Evolutionary conservation across 1,139 yeast species (phyloP), one percentile per base, ranked within the genome.

Genomic region (Taiozyma sp.): DNA sequence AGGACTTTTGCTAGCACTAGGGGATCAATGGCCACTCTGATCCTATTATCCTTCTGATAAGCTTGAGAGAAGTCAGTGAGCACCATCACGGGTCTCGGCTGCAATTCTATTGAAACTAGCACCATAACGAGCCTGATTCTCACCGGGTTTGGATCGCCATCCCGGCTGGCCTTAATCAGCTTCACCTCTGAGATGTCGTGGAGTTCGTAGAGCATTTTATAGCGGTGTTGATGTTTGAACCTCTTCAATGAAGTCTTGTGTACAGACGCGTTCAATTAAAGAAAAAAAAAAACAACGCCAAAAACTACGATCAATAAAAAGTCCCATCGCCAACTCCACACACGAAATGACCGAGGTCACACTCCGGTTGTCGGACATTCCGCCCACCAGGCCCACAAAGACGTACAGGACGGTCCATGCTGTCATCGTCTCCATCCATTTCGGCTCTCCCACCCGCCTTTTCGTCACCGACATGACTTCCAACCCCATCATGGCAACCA

Each of bases 391-490:
- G 21, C 39, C 29, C 19, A 43, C 22, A 14, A 32, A 21, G 32
- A 8, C 22, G 10, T 32, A 11, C n/a, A 16, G 41, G 19, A 37
- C 41, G 24, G 34, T 55, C 26, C 39, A 41, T 2, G 56, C 49
- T 1, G 35, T 45, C 19, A 16, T 55, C 6, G 46, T 51, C n/a
- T 32, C 50, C 11, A 39, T 50, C 9, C 29, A 19, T 1, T 32
- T 41, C 13, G 50, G 41, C 4, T 3, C 37, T 3, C 54, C 53
- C 8, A 22, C 44, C 40, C 13, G 45, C 19, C 43, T 56, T 3
- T 46, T 26, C 28, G 55, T 56, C 11, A 55, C 59, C 1, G 61
- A 58, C 26, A 47, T 55, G 47, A 50, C 60, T 1, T 6, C 46
- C 6, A 58, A 56, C 46, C 34, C 37, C 4, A 8, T 28, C 1